phyloP scores from a whole-genome alignment of 2,329 filamentous ascomycete species.

The Seiridium cupressi region DNA sequence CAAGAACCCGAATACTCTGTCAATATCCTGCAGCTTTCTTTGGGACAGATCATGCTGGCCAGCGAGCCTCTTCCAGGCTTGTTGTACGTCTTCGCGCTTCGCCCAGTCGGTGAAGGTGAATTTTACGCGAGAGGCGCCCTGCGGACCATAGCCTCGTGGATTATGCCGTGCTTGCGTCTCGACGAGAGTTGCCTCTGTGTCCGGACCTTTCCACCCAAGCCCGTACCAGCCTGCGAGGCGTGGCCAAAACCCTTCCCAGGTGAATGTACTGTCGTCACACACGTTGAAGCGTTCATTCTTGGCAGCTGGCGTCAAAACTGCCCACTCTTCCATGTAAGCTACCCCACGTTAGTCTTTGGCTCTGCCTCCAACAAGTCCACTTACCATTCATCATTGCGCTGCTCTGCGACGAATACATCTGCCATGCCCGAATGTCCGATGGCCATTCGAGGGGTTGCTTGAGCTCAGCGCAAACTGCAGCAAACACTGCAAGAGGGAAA shows the following conservation, averaged over 20 bases:
- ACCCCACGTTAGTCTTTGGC: not conserved
- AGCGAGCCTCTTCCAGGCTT: conserved; percentile 43
- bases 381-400: conserved; percentile 39
- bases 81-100: conserved; percentile 35
- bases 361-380: not conserved
- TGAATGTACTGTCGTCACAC: conserved; percentile 40
- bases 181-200: conserved; percentile 12
- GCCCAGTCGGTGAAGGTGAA: conserved; percentile 47
- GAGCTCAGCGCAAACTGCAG: conserved; percentile 41
- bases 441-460: conserved; percentile 40
- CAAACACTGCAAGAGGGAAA: conserved; percentile 47
- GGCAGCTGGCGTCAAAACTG: conserved; percentile 37
- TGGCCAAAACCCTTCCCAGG: conserved; percentile 47
- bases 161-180: conserved; percentile 4
- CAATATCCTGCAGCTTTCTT: conserved; percentile 40
- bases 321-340: conserved; percentile 48
- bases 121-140: conserved; percentile 31
- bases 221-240: conserved; percentile 43
- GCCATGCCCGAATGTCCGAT: conserved; percentile 41
- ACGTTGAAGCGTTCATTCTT: conserved; percentile 48
- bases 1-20: conserved; percentile 43
- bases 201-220: conserved; percentile 32
- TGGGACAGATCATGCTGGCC: conserved; percentile 36
- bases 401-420: conserved; percentile 17
- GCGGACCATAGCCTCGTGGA: conserved; percentile 40